These are phyloP conservation scores for Boletus fagicola DNA, from an alignment of 768 basidiomycete species.

Conservation along the genomic window DNA sequence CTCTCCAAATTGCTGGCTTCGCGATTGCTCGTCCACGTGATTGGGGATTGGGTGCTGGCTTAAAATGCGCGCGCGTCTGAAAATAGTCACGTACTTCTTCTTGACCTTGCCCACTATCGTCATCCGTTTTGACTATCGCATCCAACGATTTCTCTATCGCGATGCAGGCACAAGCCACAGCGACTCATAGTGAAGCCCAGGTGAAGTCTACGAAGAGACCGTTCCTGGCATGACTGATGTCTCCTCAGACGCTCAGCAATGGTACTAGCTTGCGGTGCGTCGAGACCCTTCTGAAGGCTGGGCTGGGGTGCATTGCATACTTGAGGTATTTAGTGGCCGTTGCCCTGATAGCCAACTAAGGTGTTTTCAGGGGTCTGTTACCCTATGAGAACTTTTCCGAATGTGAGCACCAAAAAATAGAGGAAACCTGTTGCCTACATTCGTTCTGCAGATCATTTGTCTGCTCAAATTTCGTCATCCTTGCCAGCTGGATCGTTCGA, in stretches of 20 bases:
- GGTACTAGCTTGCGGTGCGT: conserved; percentile 67
- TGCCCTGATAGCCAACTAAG: conserved; percentile 3
- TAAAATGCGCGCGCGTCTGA: conserved; percentile 19
- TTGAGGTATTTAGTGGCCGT: conserved; percentile 46
- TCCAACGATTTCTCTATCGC: neutral
- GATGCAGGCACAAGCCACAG: conserved; percentile 29
- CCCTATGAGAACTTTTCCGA: conserved; percentile 78
- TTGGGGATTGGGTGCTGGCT: neutral
- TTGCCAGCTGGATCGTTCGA: conserved; percentile 39
- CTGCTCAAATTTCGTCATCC: conserved; percentile 32
- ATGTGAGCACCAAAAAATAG: conserved; percentile 38
- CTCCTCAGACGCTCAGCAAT: conserved; percentile 45
- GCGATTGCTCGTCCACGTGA: conserved; percentile 22
- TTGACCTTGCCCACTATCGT: neutral
- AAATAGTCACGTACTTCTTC: neutral
- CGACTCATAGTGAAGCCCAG: conserved; percentile 24
- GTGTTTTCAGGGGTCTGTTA: conserved; percentile 56
- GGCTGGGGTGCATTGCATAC: conserved; percentile 75
- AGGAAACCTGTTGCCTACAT: neutral
- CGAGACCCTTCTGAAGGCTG: conserved; percentile 69
- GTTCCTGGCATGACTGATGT: conserved; percentile 5
- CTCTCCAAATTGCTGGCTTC: neutral
- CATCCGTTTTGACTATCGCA: neutral
- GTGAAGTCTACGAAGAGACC: conserved; percentile 6
- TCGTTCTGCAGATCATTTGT: conserved; percentile 25